Percentiles rank a stretch among this genome's conserved stretches.
Conservation (phyloP, 306 rosid genomes). For the Quercus engelmannii region DNA sequence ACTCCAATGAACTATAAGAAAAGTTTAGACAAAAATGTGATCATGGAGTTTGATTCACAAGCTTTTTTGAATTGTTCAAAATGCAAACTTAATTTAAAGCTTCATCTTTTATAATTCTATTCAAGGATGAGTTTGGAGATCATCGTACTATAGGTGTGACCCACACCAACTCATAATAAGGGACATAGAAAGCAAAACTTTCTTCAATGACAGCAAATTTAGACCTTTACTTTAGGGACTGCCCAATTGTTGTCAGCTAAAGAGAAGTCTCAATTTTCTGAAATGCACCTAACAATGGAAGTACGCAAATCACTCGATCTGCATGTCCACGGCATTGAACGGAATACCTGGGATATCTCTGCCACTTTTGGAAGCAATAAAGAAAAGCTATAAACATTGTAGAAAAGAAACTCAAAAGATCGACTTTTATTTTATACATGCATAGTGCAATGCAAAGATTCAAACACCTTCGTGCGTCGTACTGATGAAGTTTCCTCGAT, state of each 20-base stretch:
- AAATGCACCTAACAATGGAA: not conserved
- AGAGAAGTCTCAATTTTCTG: not conserved
- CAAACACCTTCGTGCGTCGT: not conserved
- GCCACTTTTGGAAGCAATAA: constrained; percentile 31
- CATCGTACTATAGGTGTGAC: constrained; percentile 25
- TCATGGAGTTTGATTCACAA: not conserved
- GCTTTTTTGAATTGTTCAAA: not conserved
- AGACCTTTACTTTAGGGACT: constrained; percentile 14
- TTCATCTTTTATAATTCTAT: not conserved
- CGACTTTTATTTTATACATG: no score
- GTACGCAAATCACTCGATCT: not conserved
- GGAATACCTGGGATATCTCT: constrained; percentile 46
- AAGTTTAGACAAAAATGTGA: not conserved
- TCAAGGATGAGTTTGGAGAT: constrained; percentile 22
- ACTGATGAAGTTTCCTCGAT: constrained; percentile 3
- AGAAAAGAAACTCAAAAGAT: not conserved
- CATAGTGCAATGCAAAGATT: not conserved
- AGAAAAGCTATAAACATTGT: constrained; percentile 15
- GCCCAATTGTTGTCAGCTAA: constrained; percentile 17
- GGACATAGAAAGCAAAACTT: constrained; percentile 28
- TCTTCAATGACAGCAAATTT: constrained; percentile 21
- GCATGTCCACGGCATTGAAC: constrained; percentile 11
- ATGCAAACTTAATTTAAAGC: not conserved
- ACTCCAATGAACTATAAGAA: not conserved
- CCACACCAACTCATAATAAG: constrained; percentile 24